Base-by-base conservation (phyloP, 257 asterid species). In the Lavandula angustifolia region DNA sequence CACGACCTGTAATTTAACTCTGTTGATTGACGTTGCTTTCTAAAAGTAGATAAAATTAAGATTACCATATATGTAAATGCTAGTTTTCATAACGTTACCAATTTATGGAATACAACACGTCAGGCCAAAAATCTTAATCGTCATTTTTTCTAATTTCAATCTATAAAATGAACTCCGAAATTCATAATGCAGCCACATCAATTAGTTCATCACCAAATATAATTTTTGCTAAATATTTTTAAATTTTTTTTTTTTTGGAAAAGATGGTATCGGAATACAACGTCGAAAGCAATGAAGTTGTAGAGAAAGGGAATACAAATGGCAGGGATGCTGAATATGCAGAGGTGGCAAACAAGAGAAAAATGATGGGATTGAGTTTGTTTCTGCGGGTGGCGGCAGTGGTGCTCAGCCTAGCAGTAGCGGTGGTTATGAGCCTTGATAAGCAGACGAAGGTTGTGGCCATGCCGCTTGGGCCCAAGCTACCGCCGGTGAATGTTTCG, bases 401-500 rank as follows among this genome's bases (percentile, higher is more conserved):
- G 49, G 81, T 14, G 40, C 66, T 78, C 4, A 80, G 82, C 31
- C 68, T 83, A 13, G 73, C 68, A 5, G 84, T 81, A 3, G 81
- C 81, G 27, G 64, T 76, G 55, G 76, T 83, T 53, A 60, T 83
- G 4, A 84, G 75, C 51, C 49, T 76, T 35, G 68, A 66, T 51
- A 80, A 73, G 69, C 76, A 83, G 62, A 78, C 73, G 0, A 49
- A 31, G 31, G 43, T 22, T 18, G 82, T 78, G 32, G 44, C 69
- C 7, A 1, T 80, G 17, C 38, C 34, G 51, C n/a, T 83, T 3
- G 38, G 68, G 3, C 72, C 82, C 3, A 27, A 70, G 5, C 61
- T 80, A 49, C 86, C 89, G 57, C 68, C 82, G 31, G 34, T 76
- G 40, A 49, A 54, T 62, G 37, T 80, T 73, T 73, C 78, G 37